Conservation (phyloP, 768 basidiomycete genomes). For the Leucogyrophana mollusca region DNA sequence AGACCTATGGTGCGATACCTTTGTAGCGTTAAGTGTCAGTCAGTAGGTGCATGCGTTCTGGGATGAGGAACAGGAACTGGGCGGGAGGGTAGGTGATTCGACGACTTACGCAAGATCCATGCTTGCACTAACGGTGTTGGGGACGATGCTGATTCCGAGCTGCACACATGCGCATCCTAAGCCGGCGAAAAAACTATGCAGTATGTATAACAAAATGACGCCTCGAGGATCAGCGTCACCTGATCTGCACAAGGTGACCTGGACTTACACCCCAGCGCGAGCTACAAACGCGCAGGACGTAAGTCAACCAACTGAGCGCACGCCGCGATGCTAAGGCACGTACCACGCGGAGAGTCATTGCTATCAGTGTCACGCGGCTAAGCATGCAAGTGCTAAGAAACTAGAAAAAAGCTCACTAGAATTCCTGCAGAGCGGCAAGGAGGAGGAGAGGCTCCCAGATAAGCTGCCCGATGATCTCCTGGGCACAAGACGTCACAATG, state of each 20-base stretch:
- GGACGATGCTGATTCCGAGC: conserved; percentile 15
- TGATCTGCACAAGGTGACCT: neutral
- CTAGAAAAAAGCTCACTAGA: conserved; percentile 7
- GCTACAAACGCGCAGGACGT: neutral
- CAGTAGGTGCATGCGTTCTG: too few relatives aligned
- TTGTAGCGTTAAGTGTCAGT: too few relatives aligned
- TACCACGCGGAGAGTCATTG: conserved; percentile 7
- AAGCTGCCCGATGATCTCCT: conserved; percentile 14
- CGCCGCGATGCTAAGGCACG: neutral
- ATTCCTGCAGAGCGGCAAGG: conserved; percentile 17
- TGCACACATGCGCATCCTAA: conserved; percentile 16
- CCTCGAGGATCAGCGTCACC: too few relatives aligned
- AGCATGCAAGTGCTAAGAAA: neutral
- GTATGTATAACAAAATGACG: too few relatives aligned
- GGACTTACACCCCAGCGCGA: conserved; percentile 9
- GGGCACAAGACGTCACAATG: conserved; percentile 9
- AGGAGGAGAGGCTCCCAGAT: conserved; percentile 17
- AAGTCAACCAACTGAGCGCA: neutral
- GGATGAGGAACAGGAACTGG: too few relatives aligned
- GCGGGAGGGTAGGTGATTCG: neutral
- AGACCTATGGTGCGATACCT: neutral
- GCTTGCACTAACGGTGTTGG: conserved; percentile 16
- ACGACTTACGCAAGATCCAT: conserved; percentile 17
- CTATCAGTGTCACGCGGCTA: neutral
- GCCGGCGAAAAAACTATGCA: conserved; percentile 17